These are phyloP conservation scores for Komagataella mondaviorum DNA, from an alignment of 805 yeast genomes.

Conservation along the genomic window DNA sequence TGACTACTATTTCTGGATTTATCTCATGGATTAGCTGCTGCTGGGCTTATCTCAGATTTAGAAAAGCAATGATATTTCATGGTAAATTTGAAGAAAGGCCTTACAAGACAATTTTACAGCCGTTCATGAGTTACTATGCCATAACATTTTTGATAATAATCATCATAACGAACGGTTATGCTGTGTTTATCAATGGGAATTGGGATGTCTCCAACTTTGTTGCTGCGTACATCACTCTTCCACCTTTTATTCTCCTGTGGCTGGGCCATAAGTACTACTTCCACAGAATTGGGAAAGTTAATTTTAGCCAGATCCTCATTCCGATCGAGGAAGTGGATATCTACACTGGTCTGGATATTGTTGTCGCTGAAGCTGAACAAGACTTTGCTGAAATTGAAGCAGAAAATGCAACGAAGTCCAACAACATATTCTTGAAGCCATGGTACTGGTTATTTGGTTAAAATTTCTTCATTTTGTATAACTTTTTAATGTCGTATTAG, in stretches of 20 bases:
- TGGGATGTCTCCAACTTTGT: conserved; percentile 45
- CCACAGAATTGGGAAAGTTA: conserved; percentile 22
- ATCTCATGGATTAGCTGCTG: conserved; percentile 46
- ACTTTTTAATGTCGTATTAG: background rate
- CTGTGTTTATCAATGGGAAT: conserved; percentile 33
- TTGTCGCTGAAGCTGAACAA: conserved; percentile 34
- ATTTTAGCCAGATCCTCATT: conserved; percentile 24
- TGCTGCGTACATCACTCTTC: conserved; percentile 62
- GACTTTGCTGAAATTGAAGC: background rate
- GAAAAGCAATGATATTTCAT: conserved; percentile 46
- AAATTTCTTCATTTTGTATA: too few species aligned
- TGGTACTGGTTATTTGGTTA: background rate
- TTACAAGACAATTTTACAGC: background rate
- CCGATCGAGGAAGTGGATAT: conserved; percentile 50
- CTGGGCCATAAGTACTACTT: conserved; percentile 11
- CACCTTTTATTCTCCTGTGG: conserved; percentile 34
- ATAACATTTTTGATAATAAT: conserved; percentile 16
- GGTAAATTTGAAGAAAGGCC: conserved; percentile 5
- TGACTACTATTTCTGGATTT: conserved; percentile 57
- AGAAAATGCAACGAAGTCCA: background rate
- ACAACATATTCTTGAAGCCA: background rate
- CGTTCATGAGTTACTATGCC: background rate
- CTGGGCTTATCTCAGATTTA: conserved; percentile 45
- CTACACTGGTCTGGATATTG: conserved; percentile 41
- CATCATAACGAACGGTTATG: conserved; percentile 61